Evolutionary conservation across 257 asterid species (phyloP), one percentile per base, ranked within the genome.

Genomic region (Solanum pennellii): DNA sequence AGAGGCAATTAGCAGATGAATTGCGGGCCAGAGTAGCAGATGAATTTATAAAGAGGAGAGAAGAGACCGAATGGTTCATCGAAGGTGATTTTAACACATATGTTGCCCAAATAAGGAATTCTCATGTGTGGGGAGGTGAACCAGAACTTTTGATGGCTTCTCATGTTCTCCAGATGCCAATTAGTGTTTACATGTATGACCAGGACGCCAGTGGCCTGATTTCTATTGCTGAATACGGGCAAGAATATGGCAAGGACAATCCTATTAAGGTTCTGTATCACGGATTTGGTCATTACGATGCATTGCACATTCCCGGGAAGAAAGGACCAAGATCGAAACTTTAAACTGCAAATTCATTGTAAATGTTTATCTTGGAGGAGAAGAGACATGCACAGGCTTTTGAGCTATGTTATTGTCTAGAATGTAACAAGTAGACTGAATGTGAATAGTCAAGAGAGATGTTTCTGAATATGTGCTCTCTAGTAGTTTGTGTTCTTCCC

Each of bases 41-140:
- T 88, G 99, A 97, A 89, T 94, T 97, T 83, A 90, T 94, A 88
- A 94, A 91, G 91, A 94, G 99, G 87, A 92, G 98, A 39, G 87
- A 94, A 90, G 98, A 97, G 94, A 94, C 99, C 6, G 99, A 97
- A 92, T 95, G 76, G 72, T 97, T 97, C 93, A 92, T 97, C 47
- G 99, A 97, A 87, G 99, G 99, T 72, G 96, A 95, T 90, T 97
- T 97, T 82, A 97, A 93, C 87, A 74, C 89, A n/a, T 97, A 97
- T 9, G 93, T 95, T 88, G 89, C 95, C 49, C 92, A 91, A 72
- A 94, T 95, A 74, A 93, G 95, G 94, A 94, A 93, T 90, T 95
- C 95, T 88, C 97, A 94, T 87, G 97, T 94, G 47, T 97, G 99
- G 99, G 99, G 99, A 87, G 99, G 99, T 87, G 99, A 97, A 91